Base-by-base conservation (phyloP, 1,139 yeast species). In the Torulaspora pretoriensis region DNA sequence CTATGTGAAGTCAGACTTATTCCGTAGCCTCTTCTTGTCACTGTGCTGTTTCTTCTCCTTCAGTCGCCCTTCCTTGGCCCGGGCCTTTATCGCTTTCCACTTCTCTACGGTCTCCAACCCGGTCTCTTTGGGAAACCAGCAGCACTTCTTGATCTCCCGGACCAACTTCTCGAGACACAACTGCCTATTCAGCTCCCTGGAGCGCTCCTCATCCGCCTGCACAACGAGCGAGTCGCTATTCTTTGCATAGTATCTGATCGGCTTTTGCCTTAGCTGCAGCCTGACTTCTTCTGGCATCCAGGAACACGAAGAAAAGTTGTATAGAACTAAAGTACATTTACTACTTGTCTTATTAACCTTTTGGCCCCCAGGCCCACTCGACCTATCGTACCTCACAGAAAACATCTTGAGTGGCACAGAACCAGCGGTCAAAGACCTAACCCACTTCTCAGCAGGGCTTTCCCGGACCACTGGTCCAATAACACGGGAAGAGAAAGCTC, bases 311-410 rank as follows among this genome's bases (percentile, higher is more conserved):
- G 73, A 68, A 80, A 90, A 78, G 34, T 70, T 64, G 1, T 68
- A 64, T 0, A 87, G 59, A 3, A 78, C 69, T 9, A 90, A 64
- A 0, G 92, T 80, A 3, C 94, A 95, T 58, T 89, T 89, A 2
- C 92, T 78, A 10, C 81, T 80, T 0, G 88, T 77, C 51, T 88
- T 90, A 63, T 90, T 90, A 12, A 90, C 97, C 60, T 90, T 86
- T 57, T 90, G 97, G 0, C 97, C 97, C 0, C 97, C 97, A 0
- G 96, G 90, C 0, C 97, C 97, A 9, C 95, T 83, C 0, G 95
- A 77, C 49, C 95, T 68, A 42, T 87, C 78, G 63, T 71, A 89
- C 0, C 78, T 63, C 2, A 81, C 65, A 1, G 69, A 67, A 57
- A 85, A 85, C 16, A 68, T 58, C 25, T 65, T 59, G 8, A 67